Base-by-base conservation (phyloP, 179 eudicot species). In the Beta corolliflora region DNA sequence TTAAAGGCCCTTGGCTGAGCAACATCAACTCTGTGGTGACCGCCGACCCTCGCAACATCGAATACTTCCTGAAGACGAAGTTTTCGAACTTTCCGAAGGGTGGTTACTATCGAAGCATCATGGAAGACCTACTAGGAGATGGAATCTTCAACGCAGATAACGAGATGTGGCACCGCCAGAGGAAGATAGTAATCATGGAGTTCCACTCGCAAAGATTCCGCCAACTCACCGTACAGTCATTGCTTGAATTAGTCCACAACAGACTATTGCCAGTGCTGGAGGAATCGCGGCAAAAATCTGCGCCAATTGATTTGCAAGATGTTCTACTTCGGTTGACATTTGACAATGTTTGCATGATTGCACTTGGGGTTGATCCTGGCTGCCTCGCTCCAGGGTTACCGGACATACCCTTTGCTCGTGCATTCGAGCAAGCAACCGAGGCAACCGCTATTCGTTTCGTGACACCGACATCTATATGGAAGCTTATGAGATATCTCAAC, bases 301-400 rank as follows among this genome's bases (percentile, higher is more conserved):
- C 23, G 45, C 29, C 75, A 8, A 65, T 95, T 44, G 98, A 95
- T 79, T 80, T 95, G 10, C 97, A 95, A 81, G 98, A 95, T 71
- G 85, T 95, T 48, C 94, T 95, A 9, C 73, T 95, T 7, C 66
- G 99, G 68, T 77, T 95, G 54, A 95, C 99, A 4, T 95, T 95
- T 60, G 99, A 95, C 61, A 95, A 95, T 52, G 94, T 95, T 16
- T 95, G 98, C 77, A 91, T 92, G 93, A 90, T 94, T 12, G 99
- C 99, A 15, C 94, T 95, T 61, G 99, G 99, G 53, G 98, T 92
- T 12, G 99, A 95, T 64, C 99, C 99, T 1, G 99, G 99, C 4
- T 95, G 99, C 78, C 81, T 94, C 7, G 55, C 86, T 9, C 90
- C 83, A 0, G 97, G 94, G 16, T 84, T 90, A n/a, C 99, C 98